phyloP scores from a whole-genome alignment of 2,329 filamentous ascomycete species.

The Pyricularia sp. region DNA sequence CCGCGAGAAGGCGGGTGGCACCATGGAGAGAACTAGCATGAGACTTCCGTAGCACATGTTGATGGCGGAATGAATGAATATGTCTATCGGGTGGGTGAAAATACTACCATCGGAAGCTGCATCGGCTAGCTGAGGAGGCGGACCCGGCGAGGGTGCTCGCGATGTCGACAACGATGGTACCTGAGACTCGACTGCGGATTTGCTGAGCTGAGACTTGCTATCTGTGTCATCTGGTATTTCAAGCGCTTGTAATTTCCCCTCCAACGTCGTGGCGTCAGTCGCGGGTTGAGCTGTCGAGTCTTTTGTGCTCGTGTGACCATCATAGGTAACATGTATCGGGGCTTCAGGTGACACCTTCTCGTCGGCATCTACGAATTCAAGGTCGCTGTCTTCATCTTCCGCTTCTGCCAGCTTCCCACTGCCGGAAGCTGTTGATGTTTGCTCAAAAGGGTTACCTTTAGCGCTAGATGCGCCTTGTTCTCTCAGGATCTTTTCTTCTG shows the following conservation, averaged over 20 bases:
- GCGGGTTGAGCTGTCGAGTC: neutral
- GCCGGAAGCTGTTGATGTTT: slow-evolving; percentile 11
- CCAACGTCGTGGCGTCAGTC: slow-evolving; percentile 29
- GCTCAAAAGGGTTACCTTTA: slow-evolving; percentile 8
- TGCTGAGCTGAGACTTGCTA: neutral
- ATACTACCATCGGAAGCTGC: slow-evolving; percentile 48
- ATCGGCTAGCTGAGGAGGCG: slow-evolving; percentile 8
- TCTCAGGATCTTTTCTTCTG: slow-evolving; percentile 43
- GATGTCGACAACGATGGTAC: slow-evolving; percentile 6
- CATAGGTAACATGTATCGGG: neutral
- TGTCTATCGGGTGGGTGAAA: slow-evolving; percentile 68
- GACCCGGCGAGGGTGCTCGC: neutral
- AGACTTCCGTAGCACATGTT: slow-evolving; percentile 87
- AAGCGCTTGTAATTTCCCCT: neutral
- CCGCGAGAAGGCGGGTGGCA: slow-evolving; percentile 83
- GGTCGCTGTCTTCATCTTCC: neutral
- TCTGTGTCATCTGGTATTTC: neutral
- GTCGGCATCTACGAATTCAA: slow-evolving; percentile 24
- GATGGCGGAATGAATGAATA: slow-evolving; percentile 81
- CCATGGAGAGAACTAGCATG: slow-evolving; percentile 79
- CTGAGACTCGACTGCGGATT: slow-evolving; percentile 7
- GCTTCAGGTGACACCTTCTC: slow-evolving; percentile 35
- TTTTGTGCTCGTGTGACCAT: neutral
- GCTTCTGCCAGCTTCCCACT: slow-evolving; percentile 6
- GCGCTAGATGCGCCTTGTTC: slow-evolving; percentile 17